A percentile compares a stretch with the other conserved stretches of the same genome.
Evolutionary conservation across 2,329 filamentous ascomycete species (phyloP).

Genomic region (Aplosporella prunicola): DNA sequence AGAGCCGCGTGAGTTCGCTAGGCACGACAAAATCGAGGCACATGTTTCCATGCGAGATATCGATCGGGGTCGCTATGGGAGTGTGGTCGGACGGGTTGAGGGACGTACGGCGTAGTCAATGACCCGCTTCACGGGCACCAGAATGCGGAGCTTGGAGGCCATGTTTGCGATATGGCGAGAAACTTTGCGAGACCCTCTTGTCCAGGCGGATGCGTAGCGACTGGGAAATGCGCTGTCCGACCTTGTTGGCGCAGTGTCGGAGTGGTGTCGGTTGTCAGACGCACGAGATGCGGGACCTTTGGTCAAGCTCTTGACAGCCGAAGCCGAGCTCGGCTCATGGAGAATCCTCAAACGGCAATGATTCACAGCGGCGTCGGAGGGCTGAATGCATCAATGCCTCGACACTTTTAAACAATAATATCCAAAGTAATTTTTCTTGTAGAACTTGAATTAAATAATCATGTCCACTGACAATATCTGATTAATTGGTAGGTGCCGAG

Average conservation of each 20-base stretch:
- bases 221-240: no score
- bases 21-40: background rate
- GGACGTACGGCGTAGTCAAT: constrained; percentile 47
- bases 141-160: constrained; percentile 40
- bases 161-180: background rate
- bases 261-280: background rate
- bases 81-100: constrained; percentile 1
- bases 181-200: background rate
- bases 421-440: no score
- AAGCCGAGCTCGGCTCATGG: constrained; percentile 10
- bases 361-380: no score
- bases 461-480: no score
- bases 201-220: background rate
- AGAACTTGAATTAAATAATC: no score
- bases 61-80: background rate
- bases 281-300: constrained; percentile 7
- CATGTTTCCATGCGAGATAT: background rate
- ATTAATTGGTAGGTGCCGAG: no score
- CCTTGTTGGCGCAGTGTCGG: background rate
- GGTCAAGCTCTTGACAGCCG: constrained; percentile 9
- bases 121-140: constrained; percentile 49
- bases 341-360: constrained; percentile 2
- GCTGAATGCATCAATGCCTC: no score
- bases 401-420: no score
- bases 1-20: background rate